Base-by-base conservation (phyloP, 176 grass and related monocot genomes). In the Eleusine coracana region DNA sequence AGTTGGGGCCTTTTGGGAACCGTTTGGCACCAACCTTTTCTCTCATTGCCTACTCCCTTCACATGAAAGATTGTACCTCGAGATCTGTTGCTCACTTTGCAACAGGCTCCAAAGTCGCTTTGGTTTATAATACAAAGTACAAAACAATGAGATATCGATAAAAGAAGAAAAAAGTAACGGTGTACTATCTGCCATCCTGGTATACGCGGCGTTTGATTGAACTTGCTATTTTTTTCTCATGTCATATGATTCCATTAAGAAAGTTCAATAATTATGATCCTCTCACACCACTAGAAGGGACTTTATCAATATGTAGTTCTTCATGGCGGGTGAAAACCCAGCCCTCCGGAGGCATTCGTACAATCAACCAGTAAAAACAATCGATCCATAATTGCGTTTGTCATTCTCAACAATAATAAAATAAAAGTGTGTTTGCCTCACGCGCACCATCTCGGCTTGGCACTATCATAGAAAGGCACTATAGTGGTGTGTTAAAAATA, bases 11-110 rank as follows among this genome's bases (percentile, higher is more conserved):
- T 42, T 86, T 87, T 28, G 56, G 18, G 21, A 60, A 58, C 20
- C 16, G 55, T 59, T 59, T 23, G 56, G 56, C 56, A 59, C 5
- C 56, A 59, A 59, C 6, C 56, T 23, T 69, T 61, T 23, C 44
- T 61, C 29, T 29, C 16, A 31, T 65, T 81, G 54, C 27, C 44
- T 75, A 29, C 76, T 73, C 75, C 31, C 62, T 86, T 82, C 40
- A 76, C 51, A 51, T 62, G 50, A 60, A 81, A 61, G 51, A 76
- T 39, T 76, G 25, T 5, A 82, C 75, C 21, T 18, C 6, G 9
- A 31, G 21, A 20, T 52, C 51, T 75, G 84, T 60, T 75, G 70
- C 46, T 71, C 78, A 81, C 70, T 49, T 27, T 71, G 42, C 42
- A 29, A 45, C 77, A 46, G 46, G 5, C 69, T 80, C 13, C 48